Evolutionary conservation across 768 basidiomycete species (phyloP).

Genomic region (Leccinum rimulosum): DNA sequence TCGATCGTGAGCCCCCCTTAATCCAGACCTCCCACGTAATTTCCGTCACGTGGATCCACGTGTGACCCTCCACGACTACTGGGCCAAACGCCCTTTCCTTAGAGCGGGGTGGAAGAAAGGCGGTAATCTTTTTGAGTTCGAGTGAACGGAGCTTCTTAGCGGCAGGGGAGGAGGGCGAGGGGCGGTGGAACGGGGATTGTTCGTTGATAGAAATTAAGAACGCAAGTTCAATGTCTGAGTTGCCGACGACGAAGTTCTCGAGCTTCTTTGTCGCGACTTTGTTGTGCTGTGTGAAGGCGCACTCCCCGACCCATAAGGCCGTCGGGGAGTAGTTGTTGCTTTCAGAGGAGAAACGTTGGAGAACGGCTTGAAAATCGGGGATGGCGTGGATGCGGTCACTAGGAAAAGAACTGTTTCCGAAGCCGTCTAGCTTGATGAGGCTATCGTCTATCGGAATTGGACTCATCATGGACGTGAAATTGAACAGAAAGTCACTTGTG

Average conservation of each 20-base stretch:
- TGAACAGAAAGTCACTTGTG: background rate
- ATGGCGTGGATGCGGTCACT: background rate
- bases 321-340: background rate
- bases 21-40: too few species aligned
- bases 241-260: background rate
- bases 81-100: too few species aligned
- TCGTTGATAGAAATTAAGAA: background rate
- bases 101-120: too few species aligned
- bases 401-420: background rate
- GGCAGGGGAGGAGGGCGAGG: background rate
- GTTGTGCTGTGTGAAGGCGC: background rate
- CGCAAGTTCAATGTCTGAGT: background rate
- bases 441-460: background rate
- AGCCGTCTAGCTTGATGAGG: background rate
- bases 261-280: background rate
- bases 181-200: background rate
- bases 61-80: too few species aligned
- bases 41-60: too few species aligned
- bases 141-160: background rate
- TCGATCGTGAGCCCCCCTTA: too few species aligned
- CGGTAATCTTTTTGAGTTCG: too few species aligned
- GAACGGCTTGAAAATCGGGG: background rate
- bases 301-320: background rate
- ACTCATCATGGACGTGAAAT: background rate
- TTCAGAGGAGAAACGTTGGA: background rate